phyloP scores from a whole-genome alignment of 148 eudicot genomes.

The Mesembryanthemum crystallinum region DNA sequence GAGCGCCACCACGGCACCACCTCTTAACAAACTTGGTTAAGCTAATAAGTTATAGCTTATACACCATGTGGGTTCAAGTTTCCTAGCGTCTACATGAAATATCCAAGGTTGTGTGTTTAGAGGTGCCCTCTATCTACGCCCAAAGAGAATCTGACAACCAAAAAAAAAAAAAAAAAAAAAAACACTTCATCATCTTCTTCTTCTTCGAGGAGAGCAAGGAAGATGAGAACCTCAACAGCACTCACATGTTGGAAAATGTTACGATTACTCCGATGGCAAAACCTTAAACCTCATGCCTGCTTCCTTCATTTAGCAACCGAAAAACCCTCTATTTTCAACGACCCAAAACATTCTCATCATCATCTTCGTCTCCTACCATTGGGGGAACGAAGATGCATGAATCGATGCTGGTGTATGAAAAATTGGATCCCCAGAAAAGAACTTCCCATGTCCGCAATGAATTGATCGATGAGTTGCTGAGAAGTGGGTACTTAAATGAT shows the following conservation, averaged over 20 bases:
- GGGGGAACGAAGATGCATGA: constrained; percentile 29
- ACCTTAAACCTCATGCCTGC: constrained; percentile 18
- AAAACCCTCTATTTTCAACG: constrained; percentile 22
- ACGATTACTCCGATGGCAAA: constrained; percentile 28
- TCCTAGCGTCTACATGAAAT: no score
- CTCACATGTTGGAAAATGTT: constrained; percentile 26
- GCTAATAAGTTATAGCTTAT: no score
- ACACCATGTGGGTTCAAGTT: no score
- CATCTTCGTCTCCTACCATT: constrained; percentile 17
- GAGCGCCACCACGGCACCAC: no score
- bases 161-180: no score
- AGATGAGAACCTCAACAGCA: constrained; percentile 17
- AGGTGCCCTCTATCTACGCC: no score
- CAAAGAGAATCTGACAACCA: no score
- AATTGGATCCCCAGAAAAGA: constrained; percentile 31
- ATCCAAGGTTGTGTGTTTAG: no score
- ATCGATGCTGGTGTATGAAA: constrained; percentile 34
- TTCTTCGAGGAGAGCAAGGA: background rate
- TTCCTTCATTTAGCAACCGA: constrained; percentile 36
- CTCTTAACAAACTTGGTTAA: no score
- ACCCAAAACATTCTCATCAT: background rate
- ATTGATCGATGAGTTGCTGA: constrained; percentile 35
- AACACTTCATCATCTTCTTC: no score
- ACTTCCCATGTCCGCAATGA: constrained; percentile 40
- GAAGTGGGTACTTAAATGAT: constrained; percentile 37